These are phyloP conservation scores for Lactifluus rugatus DNA, from an alignment of 768 basidiomycete genomes.

Conservation along the genomic window DNA sequence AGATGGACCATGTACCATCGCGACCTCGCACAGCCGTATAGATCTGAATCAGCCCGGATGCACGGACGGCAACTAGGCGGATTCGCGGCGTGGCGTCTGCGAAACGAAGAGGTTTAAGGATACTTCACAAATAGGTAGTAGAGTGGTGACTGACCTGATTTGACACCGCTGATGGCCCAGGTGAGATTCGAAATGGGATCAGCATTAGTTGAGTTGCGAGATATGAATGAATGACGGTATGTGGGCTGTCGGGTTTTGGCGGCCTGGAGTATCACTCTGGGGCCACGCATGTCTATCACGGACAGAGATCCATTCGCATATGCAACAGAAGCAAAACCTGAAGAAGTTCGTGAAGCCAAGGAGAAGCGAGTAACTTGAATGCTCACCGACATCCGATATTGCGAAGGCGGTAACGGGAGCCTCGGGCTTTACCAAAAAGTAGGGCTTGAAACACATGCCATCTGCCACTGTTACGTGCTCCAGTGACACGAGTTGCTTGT, in stretches of 20 bases:
- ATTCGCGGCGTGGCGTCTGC: conserved; percentile 38
- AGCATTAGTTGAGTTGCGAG: conserved; percentile 28
- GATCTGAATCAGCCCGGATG: conserved; percentile 50
- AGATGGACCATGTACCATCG: conserved; percentile 30
- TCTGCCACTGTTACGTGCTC: conserved; percentile 36
- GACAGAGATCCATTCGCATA: conserved; percentile 50
- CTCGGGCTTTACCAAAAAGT: conserved; percentile 44
- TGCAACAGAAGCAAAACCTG: conserved; percentile 72
- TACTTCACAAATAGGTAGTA: neutral
- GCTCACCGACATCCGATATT: conserved; percentile 64
- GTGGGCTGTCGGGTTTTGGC: conserved; percentile 33
- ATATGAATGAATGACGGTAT: conserved; percentile 29
- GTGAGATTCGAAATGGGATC: conserved; percentile 44
- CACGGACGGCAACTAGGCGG: conserved; percentile 52
- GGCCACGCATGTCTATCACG: conserved; percentile 68
- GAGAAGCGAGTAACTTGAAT: neutral
- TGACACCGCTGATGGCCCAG: conserved; percentile 56
- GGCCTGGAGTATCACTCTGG: conserved; percentile 51
- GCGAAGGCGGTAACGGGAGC: conserved; percentile 47
- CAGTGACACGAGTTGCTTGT: conserved; percentile 46
- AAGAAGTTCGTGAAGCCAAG: neutral
- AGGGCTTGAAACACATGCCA: conserved; percentile 46
- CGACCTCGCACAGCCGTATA: conserved; percentile 38
- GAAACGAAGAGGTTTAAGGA: neutral
- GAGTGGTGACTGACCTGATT: conserved; percentile 35